Base-by-base conservation (phyloP, 176 grass and related monocot species). In the Dactylis glomerata region DNA sequence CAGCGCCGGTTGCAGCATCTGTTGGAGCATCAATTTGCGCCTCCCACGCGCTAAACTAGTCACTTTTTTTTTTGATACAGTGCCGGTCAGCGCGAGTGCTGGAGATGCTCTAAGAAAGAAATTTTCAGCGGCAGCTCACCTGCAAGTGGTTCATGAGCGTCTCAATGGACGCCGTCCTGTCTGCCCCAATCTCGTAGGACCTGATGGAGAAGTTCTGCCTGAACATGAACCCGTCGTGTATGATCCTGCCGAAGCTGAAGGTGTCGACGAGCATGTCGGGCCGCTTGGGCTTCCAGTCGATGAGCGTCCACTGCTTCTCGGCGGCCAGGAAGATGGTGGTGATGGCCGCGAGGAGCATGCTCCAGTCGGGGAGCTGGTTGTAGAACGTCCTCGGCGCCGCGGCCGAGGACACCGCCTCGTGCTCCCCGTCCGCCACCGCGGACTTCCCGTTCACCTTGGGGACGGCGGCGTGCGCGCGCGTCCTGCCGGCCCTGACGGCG, bases 121-220 rank as follows among this genome's bases (percentile, higher is more conserved):
- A 28, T 6, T 28, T 19, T 32, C 11, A 55, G 67, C n/a, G 36
- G 61, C 31, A 28, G 13, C 15, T 34, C 66, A 96, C 97, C 88
- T 99, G 97, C 73, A 99, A 76, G 94, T 99, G 97, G 64, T 99
- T 99, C 97, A 99, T 99, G 50, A 99, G 32, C 16, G 97, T 94
- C 64, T 99, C 97, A 71, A 99, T 99, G 47, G 97, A 99, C 0
- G 90, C 97, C 16, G 92, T 94, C 59, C 77, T 83, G 75, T 99
- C 97, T 0, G 93, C 97, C 14, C 97, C 97, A 46, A 99, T 96
- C 84, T 99, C 97, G 80, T 99, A 99, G 3, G 97, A 99, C 71
- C 97, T 72, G 51, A 99, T 96, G 27, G 90, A 88, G 78, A 99
- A 96, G 69, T 99, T 94, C 76, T 99, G 93, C 78, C 90, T 92